Conservation (phyloP, 2,329 filamentous ascomycete genomes). For the Penicillium capsulatum region DNA sequence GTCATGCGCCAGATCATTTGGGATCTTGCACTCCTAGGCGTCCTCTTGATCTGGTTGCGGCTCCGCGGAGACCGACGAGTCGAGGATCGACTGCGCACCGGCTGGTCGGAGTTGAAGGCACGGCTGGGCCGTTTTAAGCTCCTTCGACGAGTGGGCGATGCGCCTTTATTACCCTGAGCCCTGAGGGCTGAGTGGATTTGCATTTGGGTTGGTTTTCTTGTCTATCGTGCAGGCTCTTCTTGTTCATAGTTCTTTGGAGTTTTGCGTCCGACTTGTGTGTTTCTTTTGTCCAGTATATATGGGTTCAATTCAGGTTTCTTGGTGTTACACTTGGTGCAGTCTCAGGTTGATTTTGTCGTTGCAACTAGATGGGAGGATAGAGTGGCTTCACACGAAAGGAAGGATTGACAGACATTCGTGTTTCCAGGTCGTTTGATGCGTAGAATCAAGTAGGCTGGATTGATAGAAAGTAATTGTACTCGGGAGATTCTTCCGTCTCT, state of each 20-base stretch:
- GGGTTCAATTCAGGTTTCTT: slow-evolving; percentile 20
- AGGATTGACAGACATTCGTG: too few relatives aligned
- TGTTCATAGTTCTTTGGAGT: slow-evolving; percentile 14
- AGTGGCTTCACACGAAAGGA: neutral
- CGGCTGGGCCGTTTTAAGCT: slow-evolving; percentile 28
- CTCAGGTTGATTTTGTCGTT: neutral
- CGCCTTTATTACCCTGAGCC: slow-evolving; percentile 25
- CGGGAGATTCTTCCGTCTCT: too few relatives aligned
- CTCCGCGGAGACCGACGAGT: slow-evolving; percentile 41
- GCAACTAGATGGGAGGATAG: neutral
- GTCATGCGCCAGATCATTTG: slow-evolving; percentile 68
- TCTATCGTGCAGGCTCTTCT: slow-evolving; percentile 8
- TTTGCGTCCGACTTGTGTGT: slow-evolving; percentile 4
- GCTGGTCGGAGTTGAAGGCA: slow-evolving; percentile 33
- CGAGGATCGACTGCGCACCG: slow-evolving; percentile 36
- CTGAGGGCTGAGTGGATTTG: slow-evolving; percentile 1
- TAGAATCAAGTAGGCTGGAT: too few relatives aligned
- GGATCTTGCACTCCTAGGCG: slow-evolving; percentile 56
- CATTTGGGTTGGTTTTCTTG: neutral
- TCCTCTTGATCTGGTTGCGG: slow-evolving; percentile 41
- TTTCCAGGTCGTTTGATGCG: too few relatives aligned
- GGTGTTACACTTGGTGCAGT: slow-evolving; percentile 4
- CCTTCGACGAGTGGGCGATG: slow-evolving; percentile 20
- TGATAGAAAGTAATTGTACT: too few relatives aligned
- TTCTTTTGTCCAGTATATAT: slow-evolving; percentile 27